Percentiles rank a stretch among this genome's conserved stretches.
Evolutionary conservation across 768 basidiomycete genomes (phyloP).

Genomic region (Mycena galopus): DNA sequence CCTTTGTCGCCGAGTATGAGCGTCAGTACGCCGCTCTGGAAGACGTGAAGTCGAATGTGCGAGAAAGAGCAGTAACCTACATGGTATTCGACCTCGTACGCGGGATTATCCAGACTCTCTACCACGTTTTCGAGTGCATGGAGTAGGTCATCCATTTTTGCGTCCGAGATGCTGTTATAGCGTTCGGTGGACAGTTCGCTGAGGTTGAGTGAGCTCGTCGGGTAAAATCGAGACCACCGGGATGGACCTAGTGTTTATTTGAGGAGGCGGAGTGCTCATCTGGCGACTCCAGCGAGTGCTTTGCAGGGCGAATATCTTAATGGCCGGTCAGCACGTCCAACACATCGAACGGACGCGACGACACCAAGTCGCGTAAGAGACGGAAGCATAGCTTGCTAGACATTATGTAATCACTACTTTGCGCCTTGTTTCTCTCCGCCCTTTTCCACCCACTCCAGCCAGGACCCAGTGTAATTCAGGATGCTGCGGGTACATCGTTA

Average conservation of each 20-base stretch:
- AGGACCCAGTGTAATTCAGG: constrained; percentile 88
- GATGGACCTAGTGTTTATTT: constrained; percentile 68
- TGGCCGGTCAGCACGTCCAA: constrained; percentile 25
- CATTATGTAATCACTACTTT: constrained; percentile 20
- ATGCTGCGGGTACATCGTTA: constrained; percentile 52
- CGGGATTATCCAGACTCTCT: constrained; percentile 66
- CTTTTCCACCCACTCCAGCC: constrained; percentile 86
- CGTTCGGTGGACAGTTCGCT: constrained; percentile 70
- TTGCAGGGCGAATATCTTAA: constrained; percentile 3
- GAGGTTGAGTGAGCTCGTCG: constrained; percentile 10
- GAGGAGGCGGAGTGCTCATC: constrained; percentile 69
- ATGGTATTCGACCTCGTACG: constrained; percentile 90
- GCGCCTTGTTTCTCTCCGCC: constrained; percentile 50
- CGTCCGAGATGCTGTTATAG: constrained; percentile 82
- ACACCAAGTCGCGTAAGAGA: constrained; percentile 29
- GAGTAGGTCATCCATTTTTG: constrained; percentile 81
- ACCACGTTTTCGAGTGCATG: constrained; percentile 81
- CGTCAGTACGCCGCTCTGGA: constrained; percentile 91
- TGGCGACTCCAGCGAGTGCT: constrained; percentile 43
- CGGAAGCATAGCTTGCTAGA: constrained; percentile 34
- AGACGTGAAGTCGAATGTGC: neutral
- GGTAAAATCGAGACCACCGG: neutral
- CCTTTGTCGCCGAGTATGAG: constrained; percentile 80
- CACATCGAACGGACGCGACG: constrained; percentile 34
- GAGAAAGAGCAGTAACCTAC: constrained; percentile 57